These are phyloP conservation scores for Epichloe baconii DNA, from an alignment of 2,329 filamentous ascomycete genomes.

Conservation along the genomic window DNA sequence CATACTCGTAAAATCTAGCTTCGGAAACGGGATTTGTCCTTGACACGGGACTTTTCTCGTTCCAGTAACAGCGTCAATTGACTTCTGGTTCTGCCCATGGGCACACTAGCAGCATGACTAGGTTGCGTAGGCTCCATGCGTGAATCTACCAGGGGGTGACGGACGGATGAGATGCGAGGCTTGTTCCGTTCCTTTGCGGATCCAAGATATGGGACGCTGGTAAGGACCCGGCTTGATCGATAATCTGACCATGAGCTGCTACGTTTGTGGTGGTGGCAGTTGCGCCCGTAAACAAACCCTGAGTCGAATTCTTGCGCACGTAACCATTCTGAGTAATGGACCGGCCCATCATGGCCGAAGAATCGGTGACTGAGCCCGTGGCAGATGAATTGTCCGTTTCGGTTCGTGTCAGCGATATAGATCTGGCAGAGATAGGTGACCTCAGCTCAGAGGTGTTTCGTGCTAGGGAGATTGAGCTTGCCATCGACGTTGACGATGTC, in stretches of 20 bases:
- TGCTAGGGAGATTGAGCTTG: neutral
- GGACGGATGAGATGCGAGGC: constrained; percentile 11
- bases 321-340: constrained; percentile 21
- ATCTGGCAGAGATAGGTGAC: constrained; percentile 2
- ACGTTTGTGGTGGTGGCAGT: constrained; percentile 29
- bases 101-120: constrained; percentile 29
- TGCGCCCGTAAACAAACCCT: constrained; percentile 21
- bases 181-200: constrained; percentile 12
- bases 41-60: constrained; percentile 30
- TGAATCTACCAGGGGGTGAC: constrained; percentile 19
- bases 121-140: constrained; percentile 37
- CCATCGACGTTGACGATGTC: neutral
- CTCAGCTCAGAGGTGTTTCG: constrained; percentile 1
- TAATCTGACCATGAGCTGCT: constrained; percentile 30
- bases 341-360: constrained; percentile 16
- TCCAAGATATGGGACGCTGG: constrained; percentile 15
- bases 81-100: constrained; percentile 45
- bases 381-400: constrained; percentile 5
- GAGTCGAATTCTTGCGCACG: constrained; percentile 9
- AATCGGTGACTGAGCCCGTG: constrained; percentile 3
- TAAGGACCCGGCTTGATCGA: constrained; percentile 24
- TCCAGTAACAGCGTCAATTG: constrained; percentile 46
- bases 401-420: constrained; percentile 1
- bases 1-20: constrained; percentile 7
- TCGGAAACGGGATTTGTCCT: constrained; percentile 15